Evolutionary conservation across 179 eudicot genomes (phyloP).

Genomic region (Corrigiola litoralis): DNA sequence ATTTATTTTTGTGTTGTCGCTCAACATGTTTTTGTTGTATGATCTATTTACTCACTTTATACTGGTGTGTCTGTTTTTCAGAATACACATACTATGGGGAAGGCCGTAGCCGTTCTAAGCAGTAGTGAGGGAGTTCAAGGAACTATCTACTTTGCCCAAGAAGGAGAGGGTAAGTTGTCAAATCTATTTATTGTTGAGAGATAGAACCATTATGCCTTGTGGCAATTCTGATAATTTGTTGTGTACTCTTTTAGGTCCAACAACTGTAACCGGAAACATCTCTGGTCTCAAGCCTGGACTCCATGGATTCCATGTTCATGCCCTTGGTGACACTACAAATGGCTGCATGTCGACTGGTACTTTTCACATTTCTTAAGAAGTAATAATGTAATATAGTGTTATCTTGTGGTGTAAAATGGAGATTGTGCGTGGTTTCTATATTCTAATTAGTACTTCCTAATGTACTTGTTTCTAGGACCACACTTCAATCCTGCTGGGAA

Average conservation of each 20-base stretch:
- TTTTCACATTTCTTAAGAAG: background rate
- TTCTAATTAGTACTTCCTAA: constrained; percentile 8
- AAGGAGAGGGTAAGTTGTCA: constrained; percentile 64
- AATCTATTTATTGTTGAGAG: background rate
- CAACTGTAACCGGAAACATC: constrained; percentile 76
- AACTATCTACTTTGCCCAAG: constrained; percentile 71
- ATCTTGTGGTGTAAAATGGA: background rate
- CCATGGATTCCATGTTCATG: constrained; percentile 95
- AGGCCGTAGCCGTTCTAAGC: constrained; percentile 79
- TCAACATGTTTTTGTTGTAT: background rate
- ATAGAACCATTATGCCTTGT: background rate
- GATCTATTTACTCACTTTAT: background rate
- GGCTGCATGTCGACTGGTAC: constrained; percentile 96
- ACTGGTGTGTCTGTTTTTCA: constrained; percentile 19
- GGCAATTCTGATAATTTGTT: background rate
- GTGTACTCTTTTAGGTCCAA: constrained; percentile 48
- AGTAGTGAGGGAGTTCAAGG: constrained; percentile 76
- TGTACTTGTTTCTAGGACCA: constrained; percentile 49
- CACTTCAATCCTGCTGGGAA: constrained; percentile 80
- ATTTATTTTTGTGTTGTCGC: background rate
- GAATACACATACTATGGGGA: constrained; percentile 80
- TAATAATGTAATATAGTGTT: background rate
- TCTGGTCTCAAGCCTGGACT: constrained; percentile 82
- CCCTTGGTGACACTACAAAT: constrained; percentile 91
- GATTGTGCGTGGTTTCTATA: background rate